These are phyloP conservation scores for Porodaedalea pini DNA, from an alignment of 1,284 basidiomycete genomes.

Conservation along the genomic window DNA sequence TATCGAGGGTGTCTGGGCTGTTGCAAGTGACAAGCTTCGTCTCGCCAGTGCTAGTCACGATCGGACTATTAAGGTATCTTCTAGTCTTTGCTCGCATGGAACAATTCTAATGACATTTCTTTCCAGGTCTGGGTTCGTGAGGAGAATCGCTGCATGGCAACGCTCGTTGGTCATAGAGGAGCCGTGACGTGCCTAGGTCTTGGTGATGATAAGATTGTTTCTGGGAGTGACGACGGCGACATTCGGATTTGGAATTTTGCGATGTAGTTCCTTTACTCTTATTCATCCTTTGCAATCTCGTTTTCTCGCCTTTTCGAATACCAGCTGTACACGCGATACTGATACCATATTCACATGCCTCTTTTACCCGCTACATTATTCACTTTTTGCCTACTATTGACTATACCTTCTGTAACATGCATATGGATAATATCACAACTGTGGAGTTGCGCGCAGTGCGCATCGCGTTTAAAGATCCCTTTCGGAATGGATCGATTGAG, in stretches of 20 bases:
- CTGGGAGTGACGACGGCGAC: conserved; percentile 87
- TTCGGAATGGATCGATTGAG: too few relatives aligned
- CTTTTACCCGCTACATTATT: too few relatives aligned
- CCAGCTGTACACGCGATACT: not conserved
- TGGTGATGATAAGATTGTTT: conserved; percentile 94
- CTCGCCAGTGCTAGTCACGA: conserved; percentile 92
- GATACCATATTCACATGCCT: too few relatives aligned
- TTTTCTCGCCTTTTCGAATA: not conserved
- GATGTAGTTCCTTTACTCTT: conserved; percentile 24
- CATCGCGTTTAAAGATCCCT: too few relatives aligned
- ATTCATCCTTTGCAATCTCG: too few relatives aligned
- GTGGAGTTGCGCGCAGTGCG: too few relatives aligned
- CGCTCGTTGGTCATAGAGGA: conserved; percentile 91
- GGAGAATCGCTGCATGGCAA: conserved; percentile 83
- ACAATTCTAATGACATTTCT: conserved; percentile 14
- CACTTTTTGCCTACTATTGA: not conserved
- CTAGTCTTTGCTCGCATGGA: conserved; percentile 24
- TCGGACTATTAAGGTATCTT: conserved; percentile 88
- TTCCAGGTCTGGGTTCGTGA: conserved; percentile 87
- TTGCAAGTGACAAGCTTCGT: conserved; percentile 89
- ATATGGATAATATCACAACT: too few relatives aligned
- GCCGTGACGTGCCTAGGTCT: conserved; percentile 90
- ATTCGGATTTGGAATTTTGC: conserved; percentile 81
- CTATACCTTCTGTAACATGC: not conserved
- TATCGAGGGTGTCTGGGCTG: conserved; percentile 95